phyloP scores from a whole-genome alignment of 2,329 filamentous ascomycete genomes.

The Tolypocladium album region DNA sequence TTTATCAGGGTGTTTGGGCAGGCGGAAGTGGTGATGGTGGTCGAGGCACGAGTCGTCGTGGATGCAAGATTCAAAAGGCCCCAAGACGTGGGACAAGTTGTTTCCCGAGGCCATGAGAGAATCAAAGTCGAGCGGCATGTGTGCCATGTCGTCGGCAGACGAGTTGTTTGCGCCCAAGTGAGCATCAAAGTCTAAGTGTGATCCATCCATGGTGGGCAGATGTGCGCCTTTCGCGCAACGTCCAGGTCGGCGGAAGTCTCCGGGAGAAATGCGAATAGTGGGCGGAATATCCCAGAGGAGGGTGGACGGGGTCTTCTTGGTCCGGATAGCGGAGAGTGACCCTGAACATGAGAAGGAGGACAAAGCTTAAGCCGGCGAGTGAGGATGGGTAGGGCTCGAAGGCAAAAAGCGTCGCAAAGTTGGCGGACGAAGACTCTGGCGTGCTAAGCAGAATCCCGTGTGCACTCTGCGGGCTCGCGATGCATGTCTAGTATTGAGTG shows the following conservation, averaged over 20 bases:
- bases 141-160: constrained; percentile 18
- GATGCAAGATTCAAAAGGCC: constrained; percentile 14
- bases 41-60: constrained; percentile 23
- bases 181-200: constrained; percentile 10
- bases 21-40: constrained; percentile 6
- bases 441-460: neutral
- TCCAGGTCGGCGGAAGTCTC: neutral
- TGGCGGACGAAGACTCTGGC: neutral
- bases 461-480: neutral
- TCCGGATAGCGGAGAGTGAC: neutral
- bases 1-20: constrained; percentile 7
- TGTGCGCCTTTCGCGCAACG: neutral
- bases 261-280: neutral
- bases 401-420: neutral
- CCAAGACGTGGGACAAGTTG: constrained; percentile 13
- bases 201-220: constrained; percentile 10
- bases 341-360: neutral
- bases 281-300: neutral
- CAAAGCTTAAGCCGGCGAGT: neutral
- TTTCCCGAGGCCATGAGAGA: constrained; percentile 13
- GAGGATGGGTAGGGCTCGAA: neutral
- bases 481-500: neutral
- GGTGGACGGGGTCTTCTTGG: neutral
- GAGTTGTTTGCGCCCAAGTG: constrained; percentile 7
- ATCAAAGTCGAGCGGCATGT: constrained; percentile 15